Conservation (phyloP, 495 filamentous ascomycete genomes). For the Aspergillus saccharolyticus region DNA sequence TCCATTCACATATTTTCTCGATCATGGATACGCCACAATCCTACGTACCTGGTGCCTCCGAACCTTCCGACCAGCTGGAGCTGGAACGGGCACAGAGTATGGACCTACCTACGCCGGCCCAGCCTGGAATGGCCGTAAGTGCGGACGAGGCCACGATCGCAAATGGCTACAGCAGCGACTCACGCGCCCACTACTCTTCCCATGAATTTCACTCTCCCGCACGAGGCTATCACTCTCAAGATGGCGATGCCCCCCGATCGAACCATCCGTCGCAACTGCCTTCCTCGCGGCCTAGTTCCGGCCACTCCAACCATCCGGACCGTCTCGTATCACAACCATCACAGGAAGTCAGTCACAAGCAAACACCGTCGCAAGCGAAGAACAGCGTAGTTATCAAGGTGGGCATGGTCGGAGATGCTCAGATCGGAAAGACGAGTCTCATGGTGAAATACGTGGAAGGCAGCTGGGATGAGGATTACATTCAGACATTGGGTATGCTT, state of each 20-base stretch:
- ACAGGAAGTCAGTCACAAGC: constrained; percentile 41
- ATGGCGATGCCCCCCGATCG: constrained; percentile 38
- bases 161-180: constrained; percentile 42
- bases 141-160: constrained; percentile 31
- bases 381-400: constrained; percentile 98
- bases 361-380: constrained; percentile 47
- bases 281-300: constrained; percentile 46
- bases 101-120: constrained; percentile 20
- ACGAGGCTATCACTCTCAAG: constrained; percentile 37
- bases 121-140: constrained; percentile 29
- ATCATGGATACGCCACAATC: constrained; percentile 30
- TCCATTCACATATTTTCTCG: neutral
- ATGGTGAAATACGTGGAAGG: constrained; percentile 99
- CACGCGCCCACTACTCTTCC: constrained; percentile 40
- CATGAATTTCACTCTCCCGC: constrained; percentile 41
- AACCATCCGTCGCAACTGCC: constrained; percentile 38
- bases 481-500: constrained; percentile 84
- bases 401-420: constrained; percentile 98
- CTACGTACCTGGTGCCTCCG: constrained; percentile 19
- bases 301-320: constrained; percentile 44
- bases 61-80: constrained; percentile 19
- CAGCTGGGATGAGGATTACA: constrained; percentile 99
- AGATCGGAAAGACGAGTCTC: constrained; percentile 96
- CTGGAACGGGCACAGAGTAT: constrained; percentile 22
- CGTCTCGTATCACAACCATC: constrained; percentile 38